A percentile compares a stretch with the other conserved stretches of the same genome.
phyloP scores from a whole-genome alignment of 345 rosid species.

The Gossypium turneri region DNA sequence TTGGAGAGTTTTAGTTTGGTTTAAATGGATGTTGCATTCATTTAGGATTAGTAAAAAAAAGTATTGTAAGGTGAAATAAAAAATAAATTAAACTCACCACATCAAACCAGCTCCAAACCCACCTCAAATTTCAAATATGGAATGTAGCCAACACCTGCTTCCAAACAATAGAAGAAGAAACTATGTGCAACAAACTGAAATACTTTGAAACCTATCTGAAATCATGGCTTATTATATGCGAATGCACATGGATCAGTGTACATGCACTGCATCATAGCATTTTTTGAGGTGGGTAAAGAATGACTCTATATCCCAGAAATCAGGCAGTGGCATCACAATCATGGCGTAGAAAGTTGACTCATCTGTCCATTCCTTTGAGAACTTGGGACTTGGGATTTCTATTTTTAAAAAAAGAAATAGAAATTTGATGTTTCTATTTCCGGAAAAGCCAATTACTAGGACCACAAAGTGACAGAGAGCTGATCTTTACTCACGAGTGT shows the following conservation, averaged over 20 bases:
- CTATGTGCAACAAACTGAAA: background rate
- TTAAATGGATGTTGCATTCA: accelerated
- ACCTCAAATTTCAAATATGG: too few species aligned
- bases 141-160: background rate
- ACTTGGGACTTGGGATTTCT: background rate
- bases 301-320: background rate
- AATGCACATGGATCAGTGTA: background rate
- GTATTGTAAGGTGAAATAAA: too few species aligned
- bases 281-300: background rate
- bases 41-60: accelerated
- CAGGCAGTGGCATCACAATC: background rate
- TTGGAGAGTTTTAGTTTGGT: too few species aligned
- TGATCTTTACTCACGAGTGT: background rate
- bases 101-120: too few species aligned
- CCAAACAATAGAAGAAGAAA: background rate
- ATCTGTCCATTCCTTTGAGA: background rate
- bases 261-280: background rate
- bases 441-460: background rate
- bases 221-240: background rate
- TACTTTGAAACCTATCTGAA: background rate
- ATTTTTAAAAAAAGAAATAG: background rate
- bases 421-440: background rate
- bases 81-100: too few species aligned
- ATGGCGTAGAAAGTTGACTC: conserved; percentile 3
- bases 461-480: background rate